Evolutionary conservation across 768 basidiomycete species (phyloP).

Genomic region (Boletus patriciae): DNA sequence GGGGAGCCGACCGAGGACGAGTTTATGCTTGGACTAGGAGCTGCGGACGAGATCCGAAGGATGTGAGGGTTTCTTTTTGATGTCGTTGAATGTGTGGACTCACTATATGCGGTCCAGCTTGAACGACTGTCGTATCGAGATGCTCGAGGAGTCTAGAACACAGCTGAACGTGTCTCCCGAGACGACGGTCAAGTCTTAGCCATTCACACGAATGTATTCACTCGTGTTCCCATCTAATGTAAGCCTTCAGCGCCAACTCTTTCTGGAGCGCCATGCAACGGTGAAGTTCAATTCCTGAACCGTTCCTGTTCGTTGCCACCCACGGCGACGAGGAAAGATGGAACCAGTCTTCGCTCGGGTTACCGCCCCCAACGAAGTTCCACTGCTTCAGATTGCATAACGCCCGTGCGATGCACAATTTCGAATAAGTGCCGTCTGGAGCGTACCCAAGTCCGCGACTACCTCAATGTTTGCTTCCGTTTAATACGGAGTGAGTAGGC

Average conservation of each 20-base stretch:
- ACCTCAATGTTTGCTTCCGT: too few species aligned
- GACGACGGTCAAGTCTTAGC: slow-evolving; percentile 14
- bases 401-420: too few species aligned
- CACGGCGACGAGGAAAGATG: too few species aligned
- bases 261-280: slow-evolving; percentile 46
- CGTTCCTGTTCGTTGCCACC: too few species aligned
- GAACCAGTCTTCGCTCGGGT: too few species aligned
- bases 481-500: too few species aligned
- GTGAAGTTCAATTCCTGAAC: too few species aligned
- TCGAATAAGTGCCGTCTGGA: too few species aligned
- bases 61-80: slow-evolving; percentile 41
- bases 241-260: slow-evolving; percentile 47
- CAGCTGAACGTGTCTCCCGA: slow-evolving; percentile 34
- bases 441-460: too few species aligned
- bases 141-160: slow-evolving; percentile 56
- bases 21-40: slow-evolving; percentile 60
- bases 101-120: slow-evolving; percentile 40
- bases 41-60: slow-evolving; percentile 58
- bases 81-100: background rate
- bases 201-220: background rate
- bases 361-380: too few species aligned
- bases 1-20: slow-evolving; percentile 66
- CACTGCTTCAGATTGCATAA: too few species aligned
- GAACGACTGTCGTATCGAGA: slow-evolving; percentile 63
- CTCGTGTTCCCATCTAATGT: slow-evolving; percentile 33